A percentile compares a stretch with the other conserved stretches of the same genome.
phyloP scores from a whole-genome alignment of 108 stramenopile species.

The Craspedostauros australis region DNA sequence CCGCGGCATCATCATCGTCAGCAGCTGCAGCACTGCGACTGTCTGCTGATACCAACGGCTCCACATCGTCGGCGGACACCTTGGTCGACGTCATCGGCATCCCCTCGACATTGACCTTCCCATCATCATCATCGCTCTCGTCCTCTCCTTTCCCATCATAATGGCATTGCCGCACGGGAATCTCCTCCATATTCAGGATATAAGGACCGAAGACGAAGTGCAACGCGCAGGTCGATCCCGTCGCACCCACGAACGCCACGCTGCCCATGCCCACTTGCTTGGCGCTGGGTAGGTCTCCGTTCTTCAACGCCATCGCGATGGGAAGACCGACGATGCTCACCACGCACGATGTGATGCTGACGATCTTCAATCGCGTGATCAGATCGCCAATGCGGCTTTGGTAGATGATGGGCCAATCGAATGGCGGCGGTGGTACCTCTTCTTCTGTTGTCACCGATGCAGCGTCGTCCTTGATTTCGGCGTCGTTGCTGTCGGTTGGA shows the following conservation, averaged over 20 bases:
- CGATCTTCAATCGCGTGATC: constrained; percentile 62
- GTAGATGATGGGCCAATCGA: constrained; percentile 29
- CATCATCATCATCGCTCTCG: constrained; percentile 1
- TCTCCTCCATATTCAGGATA: constrained; percentile 51
- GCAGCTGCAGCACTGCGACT: background rate
- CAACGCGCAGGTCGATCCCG: constrained; percentile 60
- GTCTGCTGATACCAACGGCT: too few species aligned
- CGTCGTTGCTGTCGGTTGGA: too few species aligned
- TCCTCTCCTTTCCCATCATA: background rate
- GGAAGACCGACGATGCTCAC: constrained; percentile 68
- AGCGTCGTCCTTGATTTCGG: too few species aligned
- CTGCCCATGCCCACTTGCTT: constrained; percentile 60
- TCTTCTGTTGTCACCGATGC: too few species aligned
- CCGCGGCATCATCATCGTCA: constrained; percentile 1
- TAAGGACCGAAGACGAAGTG: constrained; percentile 84
- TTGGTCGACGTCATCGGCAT: too few species aligned
- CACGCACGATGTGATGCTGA: constrained; percentile 63
- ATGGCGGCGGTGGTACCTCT: too few species aligned
- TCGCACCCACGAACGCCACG: constrained; percentile 60
- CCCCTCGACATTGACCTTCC: too few species aligned
- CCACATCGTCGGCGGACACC: background rate
- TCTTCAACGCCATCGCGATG: constrained; percentile 36
- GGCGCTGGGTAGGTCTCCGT: constrained; percentile 43
- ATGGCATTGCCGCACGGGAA: constrained; percentile 21
- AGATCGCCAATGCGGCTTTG: constrained; percentile 62